Conservation (phyloP, 2,329 filamentous ascomycete species). For the Claviceps sp. region DNA sequence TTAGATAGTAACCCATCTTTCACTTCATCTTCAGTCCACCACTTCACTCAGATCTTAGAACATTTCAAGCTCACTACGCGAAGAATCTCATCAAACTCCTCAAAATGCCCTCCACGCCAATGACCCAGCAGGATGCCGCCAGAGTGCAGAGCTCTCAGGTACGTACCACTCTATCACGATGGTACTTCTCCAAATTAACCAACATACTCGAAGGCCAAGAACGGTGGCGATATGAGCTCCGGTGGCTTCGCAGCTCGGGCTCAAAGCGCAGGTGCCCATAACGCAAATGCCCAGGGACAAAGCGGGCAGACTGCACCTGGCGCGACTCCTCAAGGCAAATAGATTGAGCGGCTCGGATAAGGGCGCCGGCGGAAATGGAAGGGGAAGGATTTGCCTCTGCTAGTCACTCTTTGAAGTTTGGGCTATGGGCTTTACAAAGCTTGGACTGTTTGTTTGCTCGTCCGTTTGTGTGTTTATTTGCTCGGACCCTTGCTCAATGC, state of each 20-base stretch:
- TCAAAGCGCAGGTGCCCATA: slow-evolving; percentile 4
- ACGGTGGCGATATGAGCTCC: neutral
- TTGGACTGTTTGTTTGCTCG: neutral
- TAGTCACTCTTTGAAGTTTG: too few relatives aligned
- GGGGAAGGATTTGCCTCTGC: neutral
- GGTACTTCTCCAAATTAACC: neutral
- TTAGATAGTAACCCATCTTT: too few relatives aligned
- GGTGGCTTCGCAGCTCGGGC: neutral
- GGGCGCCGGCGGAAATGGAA: too few relatives aligned
- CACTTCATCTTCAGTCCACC: neutral
- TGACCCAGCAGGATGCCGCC: neutral
- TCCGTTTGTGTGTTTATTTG: neutral
- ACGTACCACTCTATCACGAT: neutral
- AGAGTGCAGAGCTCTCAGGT: neutral
- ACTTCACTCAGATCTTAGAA: neutral
- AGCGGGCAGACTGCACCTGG: too few relatives aligned
- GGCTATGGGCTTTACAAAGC: neutral
- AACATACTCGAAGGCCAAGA: neutral
- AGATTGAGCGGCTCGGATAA: too few relatives aligned
- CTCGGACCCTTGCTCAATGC: neutral
- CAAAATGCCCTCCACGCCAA: neutral
- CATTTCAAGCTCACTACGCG: neutral
- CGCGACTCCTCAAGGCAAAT: too few relatives aligned
- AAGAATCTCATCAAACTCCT: neutral
- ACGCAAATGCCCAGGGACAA: neutral